Conservation (phyloP, 768 basidiomycete species). For the Cystoderma amianthinum region DNA sequence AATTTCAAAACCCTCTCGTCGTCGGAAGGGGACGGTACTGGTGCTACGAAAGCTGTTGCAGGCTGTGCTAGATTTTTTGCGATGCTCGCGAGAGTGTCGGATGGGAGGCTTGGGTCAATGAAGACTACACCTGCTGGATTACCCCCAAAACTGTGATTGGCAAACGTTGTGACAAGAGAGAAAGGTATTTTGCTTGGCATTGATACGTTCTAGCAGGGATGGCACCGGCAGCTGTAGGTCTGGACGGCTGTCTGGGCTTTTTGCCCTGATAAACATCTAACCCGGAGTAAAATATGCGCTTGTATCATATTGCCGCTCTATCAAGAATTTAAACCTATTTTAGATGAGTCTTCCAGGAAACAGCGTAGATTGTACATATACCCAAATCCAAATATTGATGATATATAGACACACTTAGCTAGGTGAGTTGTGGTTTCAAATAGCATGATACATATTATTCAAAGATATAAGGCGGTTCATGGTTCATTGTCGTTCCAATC, state of each 20-base stretch:
- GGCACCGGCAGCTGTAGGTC: too few relatives aligned
- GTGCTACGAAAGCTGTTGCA: slow-evolving; percentile 26
- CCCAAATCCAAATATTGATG: too few relatives aligned
- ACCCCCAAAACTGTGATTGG: slow-evolving; percentile 30
- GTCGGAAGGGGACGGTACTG: slow-evolving; percentile 12
- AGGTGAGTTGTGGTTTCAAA: neutral
- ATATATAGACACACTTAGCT: too few relatives aligned
- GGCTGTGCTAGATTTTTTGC: slow-evolving; percentile 41
- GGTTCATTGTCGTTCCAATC: slow-evolving; percentile 55
- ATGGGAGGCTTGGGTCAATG: slow-evolving; percentile 18
- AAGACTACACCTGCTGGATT: slow-evolving; percentile 39
- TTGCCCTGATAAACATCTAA: too few relatives aligned
- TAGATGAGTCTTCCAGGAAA: too few relatives aligned
- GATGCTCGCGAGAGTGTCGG: slow-evolving; percentile 22
- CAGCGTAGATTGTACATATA: too few relatives aligned
- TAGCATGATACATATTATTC: neutral
- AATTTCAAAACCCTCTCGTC: slow-evolving; percentile 19
- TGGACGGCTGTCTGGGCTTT: too few relatives aligned
- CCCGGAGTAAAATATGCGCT: too few relatives aligned
- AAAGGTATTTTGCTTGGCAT: slow-evolving; percentile 20
- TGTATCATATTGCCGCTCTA: too few relatives aligned
- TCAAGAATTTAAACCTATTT: too few relatives aligned
- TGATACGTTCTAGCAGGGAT: too few relatives aligned
- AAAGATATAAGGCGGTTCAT: slow-evolving; percentile 1
- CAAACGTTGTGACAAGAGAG: slow-evolving; percentile 35